Evolutionary conservation across 306 rosid genomes (phyloP).

Genomic region (Acacia melanoxylon): DNA sequence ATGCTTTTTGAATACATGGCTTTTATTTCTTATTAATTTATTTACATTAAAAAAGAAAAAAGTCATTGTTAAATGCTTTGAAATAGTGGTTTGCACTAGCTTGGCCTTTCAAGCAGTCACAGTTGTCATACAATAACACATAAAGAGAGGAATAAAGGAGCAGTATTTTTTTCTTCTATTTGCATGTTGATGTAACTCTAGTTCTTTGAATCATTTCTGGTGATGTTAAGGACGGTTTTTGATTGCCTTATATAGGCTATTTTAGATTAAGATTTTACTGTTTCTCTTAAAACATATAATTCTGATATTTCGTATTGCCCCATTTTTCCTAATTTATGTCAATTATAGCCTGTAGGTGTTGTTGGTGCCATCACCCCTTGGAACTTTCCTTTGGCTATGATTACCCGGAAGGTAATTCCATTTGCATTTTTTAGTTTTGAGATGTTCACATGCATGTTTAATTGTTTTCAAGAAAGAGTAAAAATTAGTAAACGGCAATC

Average conservation of each 20-base stretch:
- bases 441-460: constrained; percentile 23
- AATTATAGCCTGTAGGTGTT: constrained; percentile 95
- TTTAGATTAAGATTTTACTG: constrained; percentile 22
- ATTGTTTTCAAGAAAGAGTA: constrained; percentile 13
- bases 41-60: background rate
- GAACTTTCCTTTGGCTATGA: constrained; percentile 99
- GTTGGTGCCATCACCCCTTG: constrained; percentile 94
- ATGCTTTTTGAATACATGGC: background rate
- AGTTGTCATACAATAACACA: background rate
- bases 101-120: background rate
- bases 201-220: background rate
- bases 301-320: background rate
- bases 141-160: background rate
- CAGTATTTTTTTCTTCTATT: background rate
- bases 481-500: background rate
- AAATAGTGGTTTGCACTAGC: background rate
- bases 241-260: constrained; percentile 9
- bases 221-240: constrained; percentile 3
- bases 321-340: background rate
- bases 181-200: background rate
- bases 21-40: background rate
- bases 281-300: constrained; percentile 1
- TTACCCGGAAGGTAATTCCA: constrained; percentile 78
- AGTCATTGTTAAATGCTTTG: background rate
- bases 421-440: constrained; percentile 27